Evolutionary conservation across 257 asterid genomes (phyloP), one percentile per base, ranked within the genome.

Genomic region (Eucommia ulmoides): DNA sequence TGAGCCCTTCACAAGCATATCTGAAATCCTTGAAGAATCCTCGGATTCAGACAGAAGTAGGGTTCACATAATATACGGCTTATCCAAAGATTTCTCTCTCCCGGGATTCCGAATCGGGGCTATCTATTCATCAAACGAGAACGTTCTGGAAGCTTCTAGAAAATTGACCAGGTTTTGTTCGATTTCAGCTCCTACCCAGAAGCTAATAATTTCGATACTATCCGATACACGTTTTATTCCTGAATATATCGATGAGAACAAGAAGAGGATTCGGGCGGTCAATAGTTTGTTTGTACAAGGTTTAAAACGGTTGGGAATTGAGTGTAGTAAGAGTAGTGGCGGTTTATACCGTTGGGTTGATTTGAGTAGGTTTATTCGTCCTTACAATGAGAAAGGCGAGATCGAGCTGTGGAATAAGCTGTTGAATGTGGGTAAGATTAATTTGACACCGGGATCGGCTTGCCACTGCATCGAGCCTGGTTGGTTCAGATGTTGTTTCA

Each of bases 401-500:
- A 83, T 83, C 59, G 96, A 86, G 58, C 68, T 91, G 50, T 91
- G 93, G 84, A 83, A 86, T 8, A 91, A 79, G 76, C 78, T 91
- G 33, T 65, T 83, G 51, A 74, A 55, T 65, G 49, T 50, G 44
- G 95, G 88, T 41, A 91, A 86, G 74, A 68, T 83, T 44, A 86
- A 80, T 46, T 91, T 71, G 8, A 80, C 92, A 48, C 94, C 98
- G 51, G 98, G 96, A 22, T 83, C 94, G 0, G 86, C 99, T 47
- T 91, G 99, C 63, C 99, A 91, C 51, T 91, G 96, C 63, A 81
- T 86, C 24, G 99, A 91, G 64, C 89, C 96, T 55, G 98, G 93
- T 70, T 91, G 99, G 99, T 91, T 91, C 62, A 70, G 99, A 57
- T 63, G 80, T 58, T 91, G 96, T 75, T 91, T 86, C 59, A 66